Evolutionary conservation across 306 rosid species (phyloP), one percentile per base, ranked within the genome.

Genomic region (Cicer yamashitae): DNA sequence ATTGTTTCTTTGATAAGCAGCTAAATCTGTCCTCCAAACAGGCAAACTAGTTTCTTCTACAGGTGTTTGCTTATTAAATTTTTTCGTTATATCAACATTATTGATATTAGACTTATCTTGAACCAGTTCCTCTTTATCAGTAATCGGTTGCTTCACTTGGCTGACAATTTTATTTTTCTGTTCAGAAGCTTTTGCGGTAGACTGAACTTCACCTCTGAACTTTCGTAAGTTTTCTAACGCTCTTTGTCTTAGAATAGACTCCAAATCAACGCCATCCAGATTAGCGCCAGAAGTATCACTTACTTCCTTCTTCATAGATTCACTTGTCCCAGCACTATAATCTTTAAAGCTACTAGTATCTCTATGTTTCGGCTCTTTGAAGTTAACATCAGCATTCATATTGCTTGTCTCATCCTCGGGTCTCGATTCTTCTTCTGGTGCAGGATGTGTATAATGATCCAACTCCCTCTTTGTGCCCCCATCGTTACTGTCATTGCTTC

Each of bases 151-250:
- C 66, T 84, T 87, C 74, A 68, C 80, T 78, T 79, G 88, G 71
- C 51, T 73, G 22, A 52, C 73, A 70, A n/a, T 79, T 67, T 73
- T 61, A 79, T 71, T 76, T 71, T 87, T 73, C 89, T 47, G 82
- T 75, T 67, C 48, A 67, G 82, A 73, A 80, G 84, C 56, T 65
- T 74, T 79, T 62, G 68, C 83, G 54, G 59, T 70, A 15, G 79
- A 74, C 58, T 54, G 86, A 50, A 17, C 58, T 54, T 66, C 83
- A 38, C 89, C 85, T 73, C 76, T 86, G 77, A 90, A 94, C 81
- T 78, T 94, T 86, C 70, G 85, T 18, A 94, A 70, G 84, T 94
- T 94, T 83, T 94, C 96, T 80, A 94, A 77, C 47, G 97, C 99
- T 85, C 62, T 87, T 64, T 83, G 87, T 66, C 97, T 89, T 84